These are phyloP conservation scores for Populus simonii DNA, from an alignment of 345 rosid species.

Conservation along the genomic window DNA sequence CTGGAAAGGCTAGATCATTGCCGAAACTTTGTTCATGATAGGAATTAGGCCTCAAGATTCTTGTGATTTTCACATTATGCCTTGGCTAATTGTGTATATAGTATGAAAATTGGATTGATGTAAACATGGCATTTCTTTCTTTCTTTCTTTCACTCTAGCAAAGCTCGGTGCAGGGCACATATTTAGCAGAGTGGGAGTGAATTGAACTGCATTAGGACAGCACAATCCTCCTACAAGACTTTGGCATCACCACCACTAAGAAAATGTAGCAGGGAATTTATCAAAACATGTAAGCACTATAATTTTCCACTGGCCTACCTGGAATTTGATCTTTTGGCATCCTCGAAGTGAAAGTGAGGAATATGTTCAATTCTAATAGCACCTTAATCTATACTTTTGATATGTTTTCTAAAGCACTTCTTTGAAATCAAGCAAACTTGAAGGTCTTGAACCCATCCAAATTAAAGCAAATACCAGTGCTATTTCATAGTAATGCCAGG, in stretches of 20 bases:
- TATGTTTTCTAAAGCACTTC: neutral
- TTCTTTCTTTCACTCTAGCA: neutral
- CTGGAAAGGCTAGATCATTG: slow-evolving; percentile 23
- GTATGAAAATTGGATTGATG: neutral
- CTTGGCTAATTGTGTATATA: neutral
- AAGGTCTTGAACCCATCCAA: too few species aligned
- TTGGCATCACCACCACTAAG: neutral
- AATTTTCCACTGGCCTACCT: neutral
- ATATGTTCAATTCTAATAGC: neutral
- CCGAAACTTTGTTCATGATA: slow-evolving; percentile 44
- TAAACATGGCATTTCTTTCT: neutral
- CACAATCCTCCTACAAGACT: neutral
- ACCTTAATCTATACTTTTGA: neutral
- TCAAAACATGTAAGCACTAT: too few species aligned
- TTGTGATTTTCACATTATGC: neutral
- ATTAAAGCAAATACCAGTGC: too few species aligned
- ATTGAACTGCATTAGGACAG: neutral
- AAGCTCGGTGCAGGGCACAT: neutral
- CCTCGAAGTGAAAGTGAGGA: neutral
- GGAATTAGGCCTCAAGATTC: neutral
- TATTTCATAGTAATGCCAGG: too few species aligned
- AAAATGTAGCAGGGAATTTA: too few species aligned
- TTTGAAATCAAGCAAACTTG: too few species aligned
- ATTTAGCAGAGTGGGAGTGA: neutral
- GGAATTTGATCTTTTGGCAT: neutral